phyloP scores from a whole-genome alignment of 805 yeast genomes.

The Diddensiella caesifluorescens region DNA sequence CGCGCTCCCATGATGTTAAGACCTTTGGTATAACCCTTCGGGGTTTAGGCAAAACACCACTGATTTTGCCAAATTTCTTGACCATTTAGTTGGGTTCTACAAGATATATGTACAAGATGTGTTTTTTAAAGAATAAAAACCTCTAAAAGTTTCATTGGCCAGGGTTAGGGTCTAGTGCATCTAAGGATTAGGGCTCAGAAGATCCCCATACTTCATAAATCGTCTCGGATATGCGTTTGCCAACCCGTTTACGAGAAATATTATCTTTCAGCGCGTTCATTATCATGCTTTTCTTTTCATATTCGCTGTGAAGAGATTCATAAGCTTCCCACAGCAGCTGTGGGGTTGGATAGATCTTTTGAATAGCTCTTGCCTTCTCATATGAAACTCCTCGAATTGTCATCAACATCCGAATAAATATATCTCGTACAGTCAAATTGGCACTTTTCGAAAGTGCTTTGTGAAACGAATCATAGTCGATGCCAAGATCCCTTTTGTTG shows the following conservation, averaged over 20 bases:
- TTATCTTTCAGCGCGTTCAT: slow-evolving; percentile 36
- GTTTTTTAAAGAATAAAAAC: too few relatives aligned
- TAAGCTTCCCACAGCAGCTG: slow-evolving; percentile 48
- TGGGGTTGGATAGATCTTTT: slow-evolving; percentile 68
- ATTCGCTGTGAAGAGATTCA: slow-evolving; percentile 22
- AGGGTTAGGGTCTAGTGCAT: too few relatives aligned
- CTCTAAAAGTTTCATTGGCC: too few relatives aligned
- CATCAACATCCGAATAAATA: slow-evolving; percentile 72
- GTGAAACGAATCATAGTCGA: slow-evolving; percentile 51
- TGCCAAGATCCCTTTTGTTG: slow-evolving; percentile 33
- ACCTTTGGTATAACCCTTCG: slow-evolving; percentile 68
- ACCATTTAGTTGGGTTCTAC: too few relatives aligned
- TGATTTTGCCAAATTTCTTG: slow-evolving; percentile 50
- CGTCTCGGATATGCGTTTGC: slow-evolving; percentile 45
- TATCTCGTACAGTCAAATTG: slow-evolving; percentile 65
- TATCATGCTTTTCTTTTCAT: slow-evolving; percentile 35
- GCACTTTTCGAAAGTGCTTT: slow-evolving; percentile 64
- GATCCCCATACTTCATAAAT: slow-evolving; percentile 56
- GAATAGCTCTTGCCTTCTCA: slow-evolving; percentile 80
- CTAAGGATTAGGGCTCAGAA: too few relatives aligned
- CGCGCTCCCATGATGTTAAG: slow-evolving; percentile 26
- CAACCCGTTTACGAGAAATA: slow-evolving; percentile 49
- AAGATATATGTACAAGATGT: too few relatives aligned
- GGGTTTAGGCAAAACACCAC: slow-evolving; percentile 77
- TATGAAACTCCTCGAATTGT: slow-evolving; percentile 73